These are phyloP conservation scores for Diversispora eburnea DNA, from an alignment of 192 early-diverging fungal species.

Conservation along the genomic window DNA sequence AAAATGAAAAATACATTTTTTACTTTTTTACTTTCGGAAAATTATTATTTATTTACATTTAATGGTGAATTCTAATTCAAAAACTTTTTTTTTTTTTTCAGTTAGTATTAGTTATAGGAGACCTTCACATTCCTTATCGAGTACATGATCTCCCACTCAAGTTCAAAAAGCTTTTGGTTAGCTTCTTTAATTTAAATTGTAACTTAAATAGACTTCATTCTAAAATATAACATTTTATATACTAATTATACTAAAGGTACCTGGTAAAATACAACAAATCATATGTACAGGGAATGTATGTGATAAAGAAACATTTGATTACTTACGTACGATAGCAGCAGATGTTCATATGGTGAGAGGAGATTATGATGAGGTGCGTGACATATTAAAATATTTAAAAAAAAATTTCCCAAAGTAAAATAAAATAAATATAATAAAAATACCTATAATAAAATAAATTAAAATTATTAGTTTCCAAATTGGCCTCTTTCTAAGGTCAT, in stretches of 20 bases:
- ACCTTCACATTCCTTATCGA: slow-evolving; percentile 93
- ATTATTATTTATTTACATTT: neutral
- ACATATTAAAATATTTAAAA: too few relatives aligned
- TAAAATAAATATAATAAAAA: too few relatives aligned
- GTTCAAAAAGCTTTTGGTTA: slow-evolving; percentile 89
- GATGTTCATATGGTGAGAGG: slow-evolving; percentile 76
- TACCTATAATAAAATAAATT: too few relatives aligned
- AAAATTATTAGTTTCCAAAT: slow-evolving; percentile 39
- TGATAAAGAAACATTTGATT: slow-evolving; percentile 82
- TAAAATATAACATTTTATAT: neutral
- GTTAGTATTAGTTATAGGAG: slow-evolving; percentile 88
- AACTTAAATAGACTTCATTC: neutral
- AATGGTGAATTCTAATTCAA: too few relatives aligned
- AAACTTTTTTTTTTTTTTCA: slow-evolving; percentile 33
- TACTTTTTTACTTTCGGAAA: neutral
- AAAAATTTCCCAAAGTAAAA: too few relatives aligned
- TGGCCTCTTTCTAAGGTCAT: slow-evolving; percentile 68
- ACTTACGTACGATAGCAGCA: slow-evolving; percentile 75
- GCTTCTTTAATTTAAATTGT: neutral
- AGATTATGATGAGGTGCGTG: slow-evolving; percentile 74
- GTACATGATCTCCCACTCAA: slow-evolving; percentile 83
- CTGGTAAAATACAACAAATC: slow-evolving; percentile 96
- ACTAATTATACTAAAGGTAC: slow-evolving; percentile 48
- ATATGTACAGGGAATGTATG: slow-evolving; percentile 88
- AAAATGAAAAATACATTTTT: neutral